Evolutionary conservation across 2,329 filamentous ascomycete genomes (phyloP).

Genomic region (Arthroderma sp.): DNA sequence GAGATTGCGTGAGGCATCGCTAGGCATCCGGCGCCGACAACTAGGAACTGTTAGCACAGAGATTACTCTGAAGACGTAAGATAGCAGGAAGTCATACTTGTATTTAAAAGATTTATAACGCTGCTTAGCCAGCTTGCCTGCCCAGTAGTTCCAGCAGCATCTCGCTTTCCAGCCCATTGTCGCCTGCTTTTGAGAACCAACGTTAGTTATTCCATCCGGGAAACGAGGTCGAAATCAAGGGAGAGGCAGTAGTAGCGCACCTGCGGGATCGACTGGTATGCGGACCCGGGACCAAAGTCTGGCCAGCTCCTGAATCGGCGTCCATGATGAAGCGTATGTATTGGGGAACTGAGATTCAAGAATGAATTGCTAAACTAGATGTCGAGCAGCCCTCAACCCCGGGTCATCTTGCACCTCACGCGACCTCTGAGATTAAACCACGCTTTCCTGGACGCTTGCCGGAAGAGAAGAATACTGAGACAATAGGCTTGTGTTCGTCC

Average conservation of each 20-base stretch:
- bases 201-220: too few species aligned
- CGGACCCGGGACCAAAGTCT: not conserved
- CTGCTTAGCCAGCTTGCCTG: conserved; percentile 82
- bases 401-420: conserved; percentile 1
- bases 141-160: conserved; percentile 51
- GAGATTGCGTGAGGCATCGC: conserved; percentile 93
- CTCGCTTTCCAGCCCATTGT: conserved; percentile 49
- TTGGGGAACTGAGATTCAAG: not conserved
- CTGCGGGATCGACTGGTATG: conserved; percentile 6
- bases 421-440: not conserved
- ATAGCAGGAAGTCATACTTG: conserved; percentile 46
- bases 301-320: conserved; percentile 5
- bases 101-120: conserved; percentile 91
- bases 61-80: not conserved
- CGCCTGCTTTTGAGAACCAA: conserved; percentile 5
- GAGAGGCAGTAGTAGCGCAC: conserved; percentile 3
- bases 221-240: not conserved
- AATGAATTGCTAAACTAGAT: not conserved
- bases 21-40: conserved; percentile 85
- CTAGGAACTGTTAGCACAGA: conserved; percentile 30
- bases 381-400: conserved; percentile 1
- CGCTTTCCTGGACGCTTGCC: not conserved
- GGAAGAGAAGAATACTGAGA: not conserved
- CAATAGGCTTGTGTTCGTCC: not conserved
- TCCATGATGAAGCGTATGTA: conserved; percentile 5